A percentile compares a stretch with the other conserved stretches of the same genome.
These are phyloP conservation scores for Hansenula sp. DNA, from an alignment of 1,139 yeast species.

Conservation along the genomic window DNA sequence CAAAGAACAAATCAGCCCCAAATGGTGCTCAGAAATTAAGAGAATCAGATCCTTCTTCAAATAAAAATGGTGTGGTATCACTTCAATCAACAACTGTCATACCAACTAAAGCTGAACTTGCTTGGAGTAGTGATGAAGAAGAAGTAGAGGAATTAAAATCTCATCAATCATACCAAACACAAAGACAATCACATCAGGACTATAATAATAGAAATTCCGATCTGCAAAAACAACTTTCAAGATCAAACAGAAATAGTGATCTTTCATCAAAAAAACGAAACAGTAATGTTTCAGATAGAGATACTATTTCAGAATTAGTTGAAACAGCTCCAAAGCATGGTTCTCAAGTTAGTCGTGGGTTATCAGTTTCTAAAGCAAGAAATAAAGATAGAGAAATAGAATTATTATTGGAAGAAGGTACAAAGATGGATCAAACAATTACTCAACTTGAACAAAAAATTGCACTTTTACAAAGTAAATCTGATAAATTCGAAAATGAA, in stretches of 20 bases:
- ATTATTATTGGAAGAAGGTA: slow-evolving; percentile 33
- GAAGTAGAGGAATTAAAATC: slow-evolving; percentile 22
- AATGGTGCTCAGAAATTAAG: background rate
- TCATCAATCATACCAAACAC: too few relatives aligned
- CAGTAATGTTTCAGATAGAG: background rate
- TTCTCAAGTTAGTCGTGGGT: slow-evolving; percentile 16
- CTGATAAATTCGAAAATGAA: slow-evolving; percentile 20
- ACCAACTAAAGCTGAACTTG: slow-evolving; percentile 71
- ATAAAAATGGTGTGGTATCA: slow-evolving; percentile 21
- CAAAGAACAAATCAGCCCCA: slow-evolving; percentile 1
- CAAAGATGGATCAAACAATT: slow-evolving; percentile 37
- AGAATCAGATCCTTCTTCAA: background rate
- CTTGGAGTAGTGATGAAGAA: slow-evolving; percentile 83
- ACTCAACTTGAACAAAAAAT: slow-evolving; percentile 30
- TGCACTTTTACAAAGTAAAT: slow-evolving; percentile 17
- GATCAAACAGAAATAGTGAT: slow-evolving; percentile 1
- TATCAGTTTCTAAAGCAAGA: slow-evolving; percentile 20
- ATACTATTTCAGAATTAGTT: slow-evolving; percentile 1
- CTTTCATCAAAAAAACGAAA: background rate
- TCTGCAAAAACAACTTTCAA: background rate
- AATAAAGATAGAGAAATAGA: slow-evolving; percentile 32
- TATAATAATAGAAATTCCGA: background rate
- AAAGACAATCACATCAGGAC: background rate
- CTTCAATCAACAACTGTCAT: slow-evolving; percentile 61
- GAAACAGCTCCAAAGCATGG: background rate